phyloP scores from a whole-genome alignment of 495 filamentous ascomycete genomes.

The Usnea hakonensis region DNA sequence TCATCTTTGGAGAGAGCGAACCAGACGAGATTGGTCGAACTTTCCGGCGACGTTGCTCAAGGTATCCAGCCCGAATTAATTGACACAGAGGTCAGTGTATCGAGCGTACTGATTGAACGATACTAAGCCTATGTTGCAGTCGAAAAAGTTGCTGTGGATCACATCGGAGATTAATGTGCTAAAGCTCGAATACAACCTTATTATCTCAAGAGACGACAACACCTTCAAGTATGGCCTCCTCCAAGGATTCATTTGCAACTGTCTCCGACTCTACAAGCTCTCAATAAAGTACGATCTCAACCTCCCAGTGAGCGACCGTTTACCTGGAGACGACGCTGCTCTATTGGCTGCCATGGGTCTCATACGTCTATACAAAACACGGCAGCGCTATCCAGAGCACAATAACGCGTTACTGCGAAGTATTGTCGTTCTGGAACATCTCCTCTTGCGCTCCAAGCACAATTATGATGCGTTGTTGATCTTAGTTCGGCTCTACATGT shows the following conservation, averaged over 20 bases:
- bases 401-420: conserved; percentile 44
- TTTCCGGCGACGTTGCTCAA: conserved; percentile 1
- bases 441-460: conserved; percentile 45
- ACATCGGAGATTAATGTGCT: conserved; percentile 46
- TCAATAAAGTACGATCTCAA: conserved; percentile 25
- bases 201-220: conserved; percentile 34
- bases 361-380: conserved; percentile 33
- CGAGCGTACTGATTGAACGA: not conserved
- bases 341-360: conserved; percentile 51
- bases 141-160: conserved; percentile 23
- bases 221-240: conserved; percentile 28
- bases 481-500: conserved; percentile 46
- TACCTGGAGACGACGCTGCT: conserved; percentile 50
- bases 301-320: conserved; percentile 44
- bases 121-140: conserved; percentile 23
- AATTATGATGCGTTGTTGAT: conserved; percentile 52
- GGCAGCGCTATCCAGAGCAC: not conserved
- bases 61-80: not conserved
- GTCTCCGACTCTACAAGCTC: conserved; percentile 39
- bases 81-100: conserved; percentile 2
- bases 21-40: conserved; percentile 32
- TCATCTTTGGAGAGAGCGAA: conserved; percentile 32
- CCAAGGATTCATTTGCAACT: conserved; percentile 41
- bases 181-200: conserved; percentile 50
- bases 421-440: conserved; percentile 41